Base-by-base conservation (phyloP, 345 rosid genomes). In the Kernera saxatilis region DNA sequence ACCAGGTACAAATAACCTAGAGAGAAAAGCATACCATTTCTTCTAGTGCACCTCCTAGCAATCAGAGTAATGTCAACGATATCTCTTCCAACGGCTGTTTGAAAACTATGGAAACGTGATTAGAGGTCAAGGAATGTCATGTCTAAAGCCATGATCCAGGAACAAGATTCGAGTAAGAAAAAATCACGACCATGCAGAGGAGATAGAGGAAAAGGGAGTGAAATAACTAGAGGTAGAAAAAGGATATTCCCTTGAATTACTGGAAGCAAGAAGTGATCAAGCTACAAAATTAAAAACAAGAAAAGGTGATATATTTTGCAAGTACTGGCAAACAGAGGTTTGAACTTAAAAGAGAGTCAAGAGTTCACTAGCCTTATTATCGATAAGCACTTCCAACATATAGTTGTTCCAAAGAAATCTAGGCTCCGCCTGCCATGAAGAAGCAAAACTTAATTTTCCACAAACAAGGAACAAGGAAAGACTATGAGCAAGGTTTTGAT, bases 391-490 rank as follows among this genome's bases (percentile, higher is more conserved):
- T 86, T 94, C 99, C 85, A 91, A 74, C 86, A 91, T 81, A 69
- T 89, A 94, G 80, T 85, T 91, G 86, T 91, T 94, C 98, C 99
- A 94, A 23, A 91, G 96, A 83, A 94, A 91, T 73, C 99, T 82
- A 25, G 99, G 99, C 73, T 88, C 97, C 46, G 98, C 99, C 98
- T 94, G 89, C 63, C 39, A 80, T 32, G 43, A 63, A 72, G 55
- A 60, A 27, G 9, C 15, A 46, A 25, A n/a, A 22, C 29, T 23
- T 69, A 36, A 8, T 30, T 53, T 69, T 17, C 32, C 48, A 51
- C 22, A 40, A 32, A 14, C 48, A 56, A 29, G 61, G 54, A 30
- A 58, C 37, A 22, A 43, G 37, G 26, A 39, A 27, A 29, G 27
- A 35, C 27, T 21, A 32, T 17, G 53, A n/a, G n/a, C n/a, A n/a